phyloP scores from a whole-genome alignment of 2,329 filamentous ascomycete genomes.

The Xylaria sp. region DNA sequence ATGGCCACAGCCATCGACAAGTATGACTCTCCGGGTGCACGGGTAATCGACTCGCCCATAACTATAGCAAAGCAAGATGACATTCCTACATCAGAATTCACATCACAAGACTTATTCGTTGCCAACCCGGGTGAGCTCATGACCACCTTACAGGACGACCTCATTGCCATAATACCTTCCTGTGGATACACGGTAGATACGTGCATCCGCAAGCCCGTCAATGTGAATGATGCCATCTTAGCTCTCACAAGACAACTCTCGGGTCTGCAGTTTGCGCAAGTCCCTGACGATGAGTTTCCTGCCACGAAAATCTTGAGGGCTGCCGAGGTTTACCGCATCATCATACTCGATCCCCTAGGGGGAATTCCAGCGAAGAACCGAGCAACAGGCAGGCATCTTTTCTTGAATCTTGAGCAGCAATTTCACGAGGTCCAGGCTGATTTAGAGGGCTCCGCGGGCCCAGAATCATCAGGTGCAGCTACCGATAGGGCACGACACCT shows the following conservation, averaged over 20 bases:
- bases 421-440: constrained; percentile 75
- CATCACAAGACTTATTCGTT: constrained; percentile 53
- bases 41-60: constrained; percentile 70
- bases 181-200: constrained; percentile 58
- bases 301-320: constrained; percentile 52
- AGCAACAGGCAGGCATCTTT: constrained; percentile 77
- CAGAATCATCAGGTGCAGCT: constrained; percentile 47
- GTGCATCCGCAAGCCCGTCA: constrained; percentile 53
- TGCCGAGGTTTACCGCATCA: constrained; percentile 78
- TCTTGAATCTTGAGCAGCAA: constrained; percentile 94
- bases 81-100: constrained; percentile 49
- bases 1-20: constrained; percentile 79
- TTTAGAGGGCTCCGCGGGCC: constrained; percentile 55
- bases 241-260: constrained; percentile 81
- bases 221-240: constrained; percentile 73
- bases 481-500: constrained; percentile 55
- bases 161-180: constrained; percentile 75
- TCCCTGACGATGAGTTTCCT: constrained; percentile 55
- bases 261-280: constrained; percentile 66
- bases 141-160: constrained; percentile 72
- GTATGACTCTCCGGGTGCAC: constrained; percentile 74
- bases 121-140: constrained; percentile 67
- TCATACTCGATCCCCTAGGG: constrained; percentile 87
- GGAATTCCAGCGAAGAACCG: constrained; percentile 78
- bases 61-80: constrained; percentile 52